phyloP scores from a whole-genome alignment of 805 yeast genomes.

The Wickerhamiella galacta region DNA sequence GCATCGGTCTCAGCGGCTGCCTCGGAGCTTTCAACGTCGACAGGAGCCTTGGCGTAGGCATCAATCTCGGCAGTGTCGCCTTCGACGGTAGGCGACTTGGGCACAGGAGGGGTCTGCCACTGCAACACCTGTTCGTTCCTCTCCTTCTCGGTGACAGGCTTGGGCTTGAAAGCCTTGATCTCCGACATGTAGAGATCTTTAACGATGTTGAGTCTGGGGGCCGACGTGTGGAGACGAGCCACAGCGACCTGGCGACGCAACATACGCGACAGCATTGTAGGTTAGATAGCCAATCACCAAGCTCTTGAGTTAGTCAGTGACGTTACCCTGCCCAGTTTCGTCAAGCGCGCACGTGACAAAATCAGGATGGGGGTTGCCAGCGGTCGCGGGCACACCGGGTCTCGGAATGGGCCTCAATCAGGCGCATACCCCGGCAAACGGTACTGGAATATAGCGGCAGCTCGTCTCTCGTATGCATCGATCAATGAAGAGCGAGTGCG shows the following conservation, averaged over 20 bases:
- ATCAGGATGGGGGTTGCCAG: no score
- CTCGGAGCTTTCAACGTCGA: conserved; percentile 21
- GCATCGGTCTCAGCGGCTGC: conserved; percentile 12
- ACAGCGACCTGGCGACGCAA: conserved; percentile 7
- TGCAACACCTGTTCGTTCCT: conserved; percentile 65
- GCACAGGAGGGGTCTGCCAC: conserved; percentile 70
- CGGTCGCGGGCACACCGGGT: no score
- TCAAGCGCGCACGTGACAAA: no score
- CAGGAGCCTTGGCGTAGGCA: conserved; percentile 30
- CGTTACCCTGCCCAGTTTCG: no score
- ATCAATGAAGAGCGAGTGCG: no score
- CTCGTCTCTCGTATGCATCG: no score
- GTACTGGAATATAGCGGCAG: no score
- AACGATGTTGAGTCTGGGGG: conserved; percentile 35
- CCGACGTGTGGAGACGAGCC: conserved; percentile 16
- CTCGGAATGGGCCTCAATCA: no score
- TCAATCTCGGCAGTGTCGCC: conserved; percentile 40
- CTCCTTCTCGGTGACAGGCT: conserved; percentile 52
- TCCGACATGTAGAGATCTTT: conserved; percentile 78
- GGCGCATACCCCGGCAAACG: no score
- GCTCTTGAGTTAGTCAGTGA: not conserved
- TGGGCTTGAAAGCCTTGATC: conserved; percentile 77
- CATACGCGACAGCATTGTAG: conserved; percentile 11
- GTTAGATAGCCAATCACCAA: not conserved
- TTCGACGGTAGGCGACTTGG: conserved; percentile 68